These are phyloP conservation scores for Podosphaera aphanis DNA, from an alignment of 2,329 filamentous ascomycete species.

Conservation along the genomic window DNA sequence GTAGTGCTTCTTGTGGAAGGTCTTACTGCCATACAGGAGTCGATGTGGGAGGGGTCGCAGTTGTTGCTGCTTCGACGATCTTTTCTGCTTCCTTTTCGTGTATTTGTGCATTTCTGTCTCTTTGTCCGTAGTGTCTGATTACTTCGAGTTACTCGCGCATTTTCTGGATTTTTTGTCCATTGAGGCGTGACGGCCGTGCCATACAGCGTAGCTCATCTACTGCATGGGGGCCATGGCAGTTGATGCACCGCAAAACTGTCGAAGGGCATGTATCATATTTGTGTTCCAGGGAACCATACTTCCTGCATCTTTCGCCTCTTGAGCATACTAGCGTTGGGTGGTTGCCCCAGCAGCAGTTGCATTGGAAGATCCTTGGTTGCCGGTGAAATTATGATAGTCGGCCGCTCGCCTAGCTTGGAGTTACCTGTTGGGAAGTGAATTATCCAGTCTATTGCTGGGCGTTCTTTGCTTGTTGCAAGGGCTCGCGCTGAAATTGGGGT, in stretches of 20 bases:
- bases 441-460: background rate
- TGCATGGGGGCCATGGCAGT: background rate
- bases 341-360: background rate
- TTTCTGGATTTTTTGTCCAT: background rate
- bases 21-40: background rate
- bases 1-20: background rate
- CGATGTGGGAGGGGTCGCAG: background rate
- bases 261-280: background rate
- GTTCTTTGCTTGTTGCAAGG: background rate
- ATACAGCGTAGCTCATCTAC: background rate
- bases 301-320: background rate
- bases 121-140: background rate
- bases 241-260: background rate
- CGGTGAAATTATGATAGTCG: background rate
- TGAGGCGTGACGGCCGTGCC: background rate
- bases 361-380: background rate
- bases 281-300: background rate
- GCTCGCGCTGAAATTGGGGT: background rate
- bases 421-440: background rate
- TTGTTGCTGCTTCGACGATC: background rate
- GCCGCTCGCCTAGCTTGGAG: background rate
- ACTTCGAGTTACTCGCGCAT: background rate
- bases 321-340: background rate
- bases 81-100: background rate
- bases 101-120: background rate